Percentiles rank a stretch among this genome's conserved stretches.
phyloP scores from a whole-genome alignment of 441 rosid species.

The Gossypium davidsonii region DNA sequence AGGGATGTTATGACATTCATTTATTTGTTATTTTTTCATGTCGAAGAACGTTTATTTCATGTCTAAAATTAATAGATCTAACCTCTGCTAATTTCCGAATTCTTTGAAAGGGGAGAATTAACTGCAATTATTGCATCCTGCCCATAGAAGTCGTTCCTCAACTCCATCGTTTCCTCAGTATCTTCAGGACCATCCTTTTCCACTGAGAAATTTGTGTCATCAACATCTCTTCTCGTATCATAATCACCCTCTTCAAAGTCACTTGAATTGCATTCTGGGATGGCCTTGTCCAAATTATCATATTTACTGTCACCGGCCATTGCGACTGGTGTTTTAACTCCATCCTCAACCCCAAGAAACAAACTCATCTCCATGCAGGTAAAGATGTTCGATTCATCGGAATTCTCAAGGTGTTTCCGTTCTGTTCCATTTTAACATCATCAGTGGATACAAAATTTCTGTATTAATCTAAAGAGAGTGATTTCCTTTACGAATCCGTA shows the following conservation, averaged over 20 bases:
- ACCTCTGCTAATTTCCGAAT: conserved; percentile 15
- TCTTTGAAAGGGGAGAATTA: conserved; percentile 2
- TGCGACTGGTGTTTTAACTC: conserved; percentile 9
- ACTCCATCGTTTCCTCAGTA: not conserved
- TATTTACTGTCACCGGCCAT: not conserved
- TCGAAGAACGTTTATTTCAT: not conserved
- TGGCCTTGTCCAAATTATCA: not conserved
- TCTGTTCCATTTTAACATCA: conserved; percentile 12
- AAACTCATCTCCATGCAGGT: conserved; percentile 4
- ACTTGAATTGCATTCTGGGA: not conserved
- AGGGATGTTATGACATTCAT: too few species aligned
- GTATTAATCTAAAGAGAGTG: not conserved
- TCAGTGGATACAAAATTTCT: not conserved
- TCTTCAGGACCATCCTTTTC: not conserved
- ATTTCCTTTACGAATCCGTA: not conserved
- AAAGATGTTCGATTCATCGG: conserved; percentile 8
- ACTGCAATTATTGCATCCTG: not conserved
- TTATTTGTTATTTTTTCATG: too few species aligned
- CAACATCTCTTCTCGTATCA: not conserved
- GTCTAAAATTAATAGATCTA: not conserved
- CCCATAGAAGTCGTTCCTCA: not conserved
- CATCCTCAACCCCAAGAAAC: conserved; percentile 13
- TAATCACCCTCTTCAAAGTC: not conserved
- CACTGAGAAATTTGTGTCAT: not conserved
- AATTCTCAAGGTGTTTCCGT: conserved; percentile 10